Evolutionary conservation across 345 rosid genomes (phyloP).

Genomic region (Rhodamnia argentea): DNA sequence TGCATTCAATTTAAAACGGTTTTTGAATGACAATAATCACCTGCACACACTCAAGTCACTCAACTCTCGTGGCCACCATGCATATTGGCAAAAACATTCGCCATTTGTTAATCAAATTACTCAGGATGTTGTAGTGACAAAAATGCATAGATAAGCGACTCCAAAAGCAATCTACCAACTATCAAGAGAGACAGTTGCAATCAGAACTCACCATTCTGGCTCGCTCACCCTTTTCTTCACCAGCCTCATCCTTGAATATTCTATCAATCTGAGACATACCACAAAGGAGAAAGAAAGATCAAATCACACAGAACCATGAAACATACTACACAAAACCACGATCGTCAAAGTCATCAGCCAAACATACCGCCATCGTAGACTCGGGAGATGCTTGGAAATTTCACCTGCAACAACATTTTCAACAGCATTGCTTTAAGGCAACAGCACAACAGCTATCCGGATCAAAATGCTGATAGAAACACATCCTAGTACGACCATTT

Average conservation of each 20-base stretch:
- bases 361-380: constrained; percentile 5
- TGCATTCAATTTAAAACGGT: not conserved
- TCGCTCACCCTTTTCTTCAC: constrained; percentile 91
- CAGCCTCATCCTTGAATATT: constrained; percentile 86
- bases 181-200: not conserved
- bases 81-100: not conserved
- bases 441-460: not conserved
- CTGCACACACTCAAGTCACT: not conserved
- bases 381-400: not conserved
- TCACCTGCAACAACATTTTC: not conserved
- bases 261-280: constrained; percentile 41
- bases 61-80: not conserved
- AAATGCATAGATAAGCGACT: not conserved
- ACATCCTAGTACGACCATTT: not conserved
- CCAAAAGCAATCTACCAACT: not conserved
- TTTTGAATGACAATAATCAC: not conserved
- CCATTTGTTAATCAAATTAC: not conserved
- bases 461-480: not conserved
- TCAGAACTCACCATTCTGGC: constrained; percentile 65
- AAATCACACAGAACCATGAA: not conserved
- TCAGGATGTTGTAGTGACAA: not conserved
- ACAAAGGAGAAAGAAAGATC: not conserved
- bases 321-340: not conserved
- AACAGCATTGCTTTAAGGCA: not conserved
- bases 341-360: not conserved